These are phyloP conservation scores for Epichloe amarillans DNA, from an alignment of 2,329 filamentous ascomycete genomes.

Conservation along the genomic window DNA sequence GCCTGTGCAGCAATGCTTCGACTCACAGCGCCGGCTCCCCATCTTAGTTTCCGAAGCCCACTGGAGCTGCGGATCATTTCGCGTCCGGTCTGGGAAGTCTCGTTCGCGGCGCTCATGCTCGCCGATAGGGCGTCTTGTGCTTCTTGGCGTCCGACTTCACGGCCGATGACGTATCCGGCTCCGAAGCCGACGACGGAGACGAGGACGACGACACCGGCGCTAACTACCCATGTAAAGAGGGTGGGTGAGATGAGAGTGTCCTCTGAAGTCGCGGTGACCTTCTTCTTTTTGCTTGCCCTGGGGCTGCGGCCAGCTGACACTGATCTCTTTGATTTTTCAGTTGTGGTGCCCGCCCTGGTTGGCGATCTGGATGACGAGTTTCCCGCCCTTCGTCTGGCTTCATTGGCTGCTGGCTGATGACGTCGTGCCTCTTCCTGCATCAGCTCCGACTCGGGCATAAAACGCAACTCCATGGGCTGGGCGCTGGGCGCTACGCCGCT, in stretches of 20 bases:
- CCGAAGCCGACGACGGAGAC: constrained; percentile 57
- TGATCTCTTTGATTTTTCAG: constrained; percentile 38
- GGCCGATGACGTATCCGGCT: constrained; percentile 54
- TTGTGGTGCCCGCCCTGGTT: constrained; percentile 11
- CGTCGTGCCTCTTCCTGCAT: constrained; percentile 22
- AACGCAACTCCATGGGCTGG: constrained; percentile 44
- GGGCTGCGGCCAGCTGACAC: constrained; percentile 26
- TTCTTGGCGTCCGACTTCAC: constrained; percentile 53
- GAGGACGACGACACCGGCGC: constrained; percentile 53
- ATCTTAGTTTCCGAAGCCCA: constrained; percentile 39
- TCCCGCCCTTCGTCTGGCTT: constrained; percentile 10
- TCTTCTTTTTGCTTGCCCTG: constrained; percentile 49
- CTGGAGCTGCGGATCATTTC: constrained; percentile 40
- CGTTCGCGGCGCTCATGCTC: constrained; percentile 28
- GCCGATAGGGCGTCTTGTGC: constrained; percentile 37
- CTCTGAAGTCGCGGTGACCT: constrained; percentile 24
- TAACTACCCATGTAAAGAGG: constrained; percentile 50
- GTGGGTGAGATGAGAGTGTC: constrained; percentile 42
- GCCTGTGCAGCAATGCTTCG: constrained; percentile 34
- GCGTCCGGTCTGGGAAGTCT: constrained; percentile 35
- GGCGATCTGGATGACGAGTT: constrained; percentile 18
- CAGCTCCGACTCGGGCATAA: constrained; percentile 49
- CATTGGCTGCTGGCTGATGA: constrained; percentile 10
- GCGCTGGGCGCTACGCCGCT: constrained; percentile 30
- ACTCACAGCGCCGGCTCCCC: constrained; percentile 38